Evolutionary conservation across 192 early-diverging fungal species (phyloP).

Genomic region (Backusella australiensis): DNA sequence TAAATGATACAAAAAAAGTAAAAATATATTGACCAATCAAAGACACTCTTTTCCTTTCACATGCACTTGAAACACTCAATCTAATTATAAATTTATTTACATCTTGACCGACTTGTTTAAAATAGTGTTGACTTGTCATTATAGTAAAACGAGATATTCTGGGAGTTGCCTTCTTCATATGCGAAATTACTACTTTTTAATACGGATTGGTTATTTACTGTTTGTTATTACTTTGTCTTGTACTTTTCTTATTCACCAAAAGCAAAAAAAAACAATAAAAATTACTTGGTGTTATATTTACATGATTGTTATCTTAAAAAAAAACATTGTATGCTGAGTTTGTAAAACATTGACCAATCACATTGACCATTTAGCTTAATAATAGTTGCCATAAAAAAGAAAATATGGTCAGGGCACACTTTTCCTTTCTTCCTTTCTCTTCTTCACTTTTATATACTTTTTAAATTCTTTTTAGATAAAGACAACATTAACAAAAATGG

Average conservation of each 20-base stretch:
- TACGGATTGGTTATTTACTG: background rate
- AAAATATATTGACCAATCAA: background rate
- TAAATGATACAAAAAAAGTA: background rate
- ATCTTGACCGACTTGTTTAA: background rate
- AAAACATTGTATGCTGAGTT: background rate
- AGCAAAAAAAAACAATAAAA: background rate
- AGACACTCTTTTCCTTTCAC: background rate
- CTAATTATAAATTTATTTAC: background rate
- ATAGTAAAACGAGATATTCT: background rate
- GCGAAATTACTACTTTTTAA: background rate
- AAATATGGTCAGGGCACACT: background rate
- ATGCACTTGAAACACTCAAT: background rate
- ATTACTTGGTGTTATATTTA: background rate
- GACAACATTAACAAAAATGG: conserved; percentile 47
- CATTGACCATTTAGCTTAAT: background rate
- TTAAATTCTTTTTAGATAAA: background rate
- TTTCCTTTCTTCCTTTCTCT: background rate
- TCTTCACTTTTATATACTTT: background rate
- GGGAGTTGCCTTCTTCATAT: background rate
- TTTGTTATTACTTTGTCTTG: background rate
- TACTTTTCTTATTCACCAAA: background rate
- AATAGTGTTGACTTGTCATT: conserved; percentile 1
- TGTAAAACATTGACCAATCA: background rate
- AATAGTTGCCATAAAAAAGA: background rate
- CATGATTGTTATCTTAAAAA: background rate